Percentiles rank a stretch among this genome's conserved stretches.
Evolutionary conservation across 83 land plant species (phyloP).

Genomic region (Diphasiastrum complanatum): DNA sequence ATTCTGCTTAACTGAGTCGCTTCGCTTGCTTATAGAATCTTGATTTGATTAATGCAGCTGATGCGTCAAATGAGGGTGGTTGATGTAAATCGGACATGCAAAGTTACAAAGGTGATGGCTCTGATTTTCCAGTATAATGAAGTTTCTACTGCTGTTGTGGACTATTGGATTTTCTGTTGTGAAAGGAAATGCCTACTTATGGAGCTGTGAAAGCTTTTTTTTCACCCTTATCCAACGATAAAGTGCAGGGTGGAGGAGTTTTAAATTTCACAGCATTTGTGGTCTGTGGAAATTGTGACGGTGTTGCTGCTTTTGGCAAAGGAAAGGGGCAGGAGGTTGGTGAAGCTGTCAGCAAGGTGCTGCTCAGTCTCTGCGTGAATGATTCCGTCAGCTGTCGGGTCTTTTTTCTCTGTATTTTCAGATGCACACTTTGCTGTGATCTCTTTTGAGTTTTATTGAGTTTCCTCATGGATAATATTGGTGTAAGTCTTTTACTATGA

Average conservation of each 20-base stretch:
- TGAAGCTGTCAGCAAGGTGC: slow-evolving; percentile 30
- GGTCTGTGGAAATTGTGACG: slow-evolving; percentile 31
- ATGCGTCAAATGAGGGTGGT: slow-evolving; percentile 33
- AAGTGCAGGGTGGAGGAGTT: slow-evolving; percentile 27
- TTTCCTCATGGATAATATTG: no score
- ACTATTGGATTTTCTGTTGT: background rate
- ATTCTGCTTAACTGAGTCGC: no score
- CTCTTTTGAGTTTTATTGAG: background rate
- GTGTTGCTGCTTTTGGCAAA: slow-evolving; percentile 32
- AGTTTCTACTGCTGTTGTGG: no score
- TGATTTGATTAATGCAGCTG: no score
- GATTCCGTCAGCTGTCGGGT: background rate
- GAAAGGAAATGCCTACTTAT: background rate
- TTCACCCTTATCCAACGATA: background rate
- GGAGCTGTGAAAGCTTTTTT: no score
- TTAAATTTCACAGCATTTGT: slow-evolving; percentile 29
- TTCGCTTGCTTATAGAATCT: no score
- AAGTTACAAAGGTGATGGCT: slow-evolving; percentile 30
- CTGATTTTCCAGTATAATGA: no score
- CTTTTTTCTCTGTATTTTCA: background rate
- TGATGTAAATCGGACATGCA: slow-evolving; percentile 34
- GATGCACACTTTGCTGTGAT: background rate
- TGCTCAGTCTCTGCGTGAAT: no score
- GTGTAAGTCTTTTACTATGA: no score
- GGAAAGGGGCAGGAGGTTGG: slow-evolving; percentile 29